These are phyloP conservation scores for Persicaria maculosa DNA, from an alignment of 148 eudicot genomes.

Conservation along the genomic window DNA sequence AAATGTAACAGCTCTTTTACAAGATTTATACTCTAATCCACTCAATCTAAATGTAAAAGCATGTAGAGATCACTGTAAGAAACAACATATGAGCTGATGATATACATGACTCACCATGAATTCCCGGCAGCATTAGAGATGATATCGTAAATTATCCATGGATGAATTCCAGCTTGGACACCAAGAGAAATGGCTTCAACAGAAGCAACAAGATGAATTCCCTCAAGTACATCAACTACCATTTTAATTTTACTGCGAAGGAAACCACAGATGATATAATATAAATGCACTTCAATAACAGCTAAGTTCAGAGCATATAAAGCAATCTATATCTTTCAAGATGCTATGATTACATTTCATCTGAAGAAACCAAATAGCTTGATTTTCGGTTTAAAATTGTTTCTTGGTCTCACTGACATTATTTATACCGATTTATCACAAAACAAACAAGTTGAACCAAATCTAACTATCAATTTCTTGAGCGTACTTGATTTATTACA, in stretches of 20 bases:
- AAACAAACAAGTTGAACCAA: conserved; percentile 1
- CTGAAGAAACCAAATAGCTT: background rate
- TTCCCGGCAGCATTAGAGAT: conserved; percentile 98
- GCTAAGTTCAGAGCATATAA: background rate
- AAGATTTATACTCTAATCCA: background rate
- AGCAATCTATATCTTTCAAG: background rate
- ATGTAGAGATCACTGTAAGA: background rate
- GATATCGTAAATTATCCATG: conserved; percentile 78
- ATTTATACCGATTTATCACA: background rate
- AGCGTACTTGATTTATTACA: background rate
- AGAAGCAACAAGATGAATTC: conserved; percentile 91
- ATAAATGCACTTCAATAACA: background rate
- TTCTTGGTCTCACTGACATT: background rate
- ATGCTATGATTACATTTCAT: background rate
- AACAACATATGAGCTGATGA: background rate
- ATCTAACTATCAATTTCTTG: background rate
- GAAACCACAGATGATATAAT: conserved; percentile 7
- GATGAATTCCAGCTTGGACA: conserved; percentile 86
- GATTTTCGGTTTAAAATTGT: background rate
- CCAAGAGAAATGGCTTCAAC: conserved; percentile 95
- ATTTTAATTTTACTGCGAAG: conserved; percentile 72
- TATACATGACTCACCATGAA: conserved; percentile 54
- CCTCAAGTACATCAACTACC: conserved; percentile 84
- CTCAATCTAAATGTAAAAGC: background rate
- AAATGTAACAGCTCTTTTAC: background rate